Conservation (phyloP, 2,329 filamentous ascomycete species). For the Botrytis hyacinthi region DNA sequence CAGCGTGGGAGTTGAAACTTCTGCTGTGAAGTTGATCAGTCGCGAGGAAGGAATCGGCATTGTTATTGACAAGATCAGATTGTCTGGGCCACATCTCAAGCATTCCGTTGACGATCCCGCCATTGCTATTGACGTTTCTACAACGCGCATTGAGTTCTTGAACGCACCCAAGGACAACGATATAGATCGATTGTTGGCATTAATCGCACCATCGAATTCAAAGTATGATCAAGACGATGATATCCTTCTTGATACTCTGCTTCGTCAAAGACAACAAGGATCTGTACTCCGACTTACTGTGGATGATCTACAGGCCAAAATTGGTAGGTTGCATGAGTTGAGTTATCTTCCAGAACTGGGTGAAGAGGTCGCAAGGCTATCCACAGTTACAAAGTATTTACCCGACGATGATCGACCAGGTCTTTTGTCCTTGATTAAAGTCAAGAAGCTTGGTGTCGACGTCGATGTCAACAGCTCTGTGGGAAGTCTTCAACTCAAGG, state of each 20-base stretch:
- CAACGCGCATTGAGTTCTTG: constrained; percentile 71
- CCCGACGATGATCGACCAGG: constrained; percentile 94
- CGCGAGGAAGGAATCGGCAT: constrained; percentile 70
- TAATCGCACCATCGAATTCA: constrained; percentile 89
- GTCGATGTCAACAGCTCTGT: constrained; percentile 67
- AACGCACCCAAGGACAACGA: constrained; percentile 73
- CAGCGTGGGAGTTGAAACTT: constrained; percentile 71
- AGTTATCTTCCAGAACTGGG: constrained; percentile 67
- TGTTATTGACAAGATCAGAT: constrained; percentile 70
- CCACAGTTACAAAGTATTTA: constrained; percentile 88
- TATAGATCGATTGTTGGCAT: constrained; percentile 74
- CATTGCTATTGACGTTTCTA: constrained; percentile 60
- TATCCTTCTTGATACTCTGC: constrained; percentile 87
- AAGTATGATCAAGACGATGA: constrained; percentile 87
- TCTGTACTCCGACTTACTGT: constrained; percentile 72
- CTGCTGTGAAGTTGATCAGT: constrained; percentile 76
- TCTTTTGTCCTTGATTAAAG: constrained; percentile 67
- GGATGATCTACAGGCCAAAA: constrained; percentile 59
- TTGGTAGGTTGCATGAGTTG: constrained; percentile 64
- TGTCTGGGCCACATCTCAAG: constrained; percentile 67
- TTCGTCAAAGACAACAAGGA: constrained; percentile 83
- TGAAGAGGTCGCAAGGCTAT: constrained; percentile 77
- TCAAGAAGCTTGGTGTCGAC: constrained; percentile 61
- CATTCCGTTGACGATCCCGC: constrained; percentile 55
- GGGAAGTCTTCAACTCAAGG: constrained; percentile 59